Percentiles rank a stretch among this genome's conserved stretches.
Conservation (phyloP, 306 rosid genomes). For the Spatholobus suberectus region DNA sequence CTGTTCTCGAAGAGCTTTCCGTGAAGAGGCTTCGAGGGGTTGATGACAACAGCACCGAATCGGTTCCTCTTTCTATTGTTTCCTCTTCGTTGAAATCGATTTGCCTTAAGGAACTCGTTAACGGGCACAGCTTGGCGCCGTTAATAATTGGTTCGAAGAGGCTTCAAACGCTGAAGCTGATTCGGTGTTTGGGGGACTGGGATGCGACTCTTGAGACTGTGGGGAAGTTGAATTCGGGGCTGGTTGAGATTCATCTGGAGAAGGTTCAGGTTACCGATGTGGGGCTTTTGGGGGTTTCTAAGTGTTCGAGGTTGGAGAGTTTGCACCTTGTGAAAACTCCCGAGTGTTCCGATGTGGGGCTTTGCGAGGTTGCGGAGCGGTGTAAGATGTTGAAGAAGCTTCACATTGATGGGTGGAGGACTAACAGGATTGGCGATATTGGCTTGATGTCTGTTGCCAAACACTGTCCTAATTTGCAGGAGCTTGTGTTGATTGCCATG, state of each 20-base stretch:
- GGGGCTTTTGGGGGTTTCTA: conserved; percentile 45
- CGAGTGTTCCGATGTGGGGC: conserved; percentile 76
- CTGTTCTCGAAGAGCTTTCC: conserved; percentile 70
- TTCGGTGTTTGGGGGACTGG: conserved; percentile 94
- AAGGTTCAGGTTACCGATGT: conserved; percentile 64
- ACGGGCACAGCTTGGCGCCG: conserved; percentile 66
- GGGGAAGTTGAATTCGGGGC: conserved; percentile 51
- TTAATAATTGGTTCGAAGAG: conserved; percentile 63
- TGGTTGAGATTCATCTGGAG: conserved; percentile 79
- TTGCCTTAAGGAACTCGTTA: conserved; percentile 71
- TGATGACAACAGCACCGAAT: conserved; percentile 34
- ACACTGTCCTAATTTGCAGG: conserved; percentile 65
- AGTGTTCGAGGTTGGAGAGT: conserved; percentile 45
- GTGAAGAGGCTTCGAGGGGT: conserved; percentile 78
- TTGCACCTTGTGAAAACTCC: conserved; percentile 77
- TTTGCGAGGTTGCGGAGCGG: conserved; percentile 57
- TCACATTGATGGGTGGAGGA: conserved; percentile 95
- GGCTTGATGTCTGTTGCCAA: conserved; percentile 68
- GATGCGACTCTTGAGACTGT: conserved; percentile 59
- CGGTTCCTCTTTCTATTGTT: background rate
- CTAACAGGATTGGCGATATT: conserved; percentile 76
- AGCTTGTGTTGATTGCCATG: conserved; percentile 84
- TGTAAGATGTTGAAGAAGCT: conserved; percentile 80
- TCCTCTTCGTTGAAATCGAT: conserved; percentile 65
- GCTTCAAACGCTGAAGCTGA: conserved; percentile 64